Evolutionary conservation across 1,284 basidiomycete species (phyloP).

Genomic region (Ceratobasidium sp.): DNA sequence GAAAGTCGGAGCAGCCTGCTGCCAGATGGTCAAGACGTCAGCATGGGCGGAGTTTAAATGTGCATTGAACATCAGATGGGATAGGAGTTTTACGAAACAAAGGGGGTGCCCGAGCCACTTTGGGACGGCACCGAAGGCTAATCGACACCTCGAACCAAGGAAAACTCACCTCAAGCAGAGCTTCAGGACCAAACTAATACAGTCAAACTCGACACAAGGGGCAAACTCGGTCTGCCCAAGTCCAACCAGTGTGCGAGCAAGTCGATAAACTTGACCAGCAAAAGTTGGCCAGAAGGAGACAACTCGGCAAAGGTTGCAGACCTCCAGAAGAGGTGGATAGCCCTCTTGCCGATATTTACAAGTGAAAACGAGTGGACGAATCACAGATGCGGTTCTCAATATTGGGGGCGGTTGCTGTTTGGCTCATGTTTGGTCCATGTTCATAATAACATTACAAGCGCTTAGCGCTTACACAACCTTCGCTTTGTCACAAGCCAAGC

Average conservation of each 20-base stretch:
- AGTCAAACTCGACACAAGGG: background rate
- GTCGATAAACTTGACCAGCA: background rate
- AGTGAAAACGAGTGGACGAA: background rate
- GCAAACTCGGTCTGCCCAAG: background rate
- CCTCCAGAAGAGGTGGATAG: background rate
- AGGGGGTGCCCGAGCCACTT: background rate
- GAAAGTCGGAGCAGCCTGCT: slow-evolving; percentile 30
- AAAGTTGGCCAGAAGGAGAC: background rate
- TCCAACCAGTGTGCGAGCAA: background rate
- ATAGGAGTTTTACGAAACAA: background rate
- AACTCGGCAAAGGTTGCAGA: background rate
- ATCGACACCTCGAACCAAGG: background rate
- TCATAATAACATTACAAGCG: background rate
- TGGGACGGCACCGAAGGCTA: background rate
- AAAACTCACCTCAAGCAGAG: background rate
- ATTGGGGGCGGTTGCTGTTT: background rate
- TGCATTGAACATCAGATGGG: background rate
- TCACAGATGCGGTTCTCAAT: background rate
- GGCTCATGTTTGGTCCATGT: background rate
- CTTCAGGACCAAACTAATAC: background rate
- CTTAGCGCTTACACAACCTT: background rate
- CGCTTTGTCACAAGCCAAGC: background rate
- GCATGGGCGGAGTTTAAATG: slow-evolving; percentile 12
- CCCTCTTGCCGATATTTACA: background rate
- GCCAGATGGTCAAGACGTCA: slow-evolving; percentile 19